These are phyloP conservation scores for Chloris gayana DNA, from an alignment of 176 grass and related monocot genomes.

Conservation along the genomic window DNA sequence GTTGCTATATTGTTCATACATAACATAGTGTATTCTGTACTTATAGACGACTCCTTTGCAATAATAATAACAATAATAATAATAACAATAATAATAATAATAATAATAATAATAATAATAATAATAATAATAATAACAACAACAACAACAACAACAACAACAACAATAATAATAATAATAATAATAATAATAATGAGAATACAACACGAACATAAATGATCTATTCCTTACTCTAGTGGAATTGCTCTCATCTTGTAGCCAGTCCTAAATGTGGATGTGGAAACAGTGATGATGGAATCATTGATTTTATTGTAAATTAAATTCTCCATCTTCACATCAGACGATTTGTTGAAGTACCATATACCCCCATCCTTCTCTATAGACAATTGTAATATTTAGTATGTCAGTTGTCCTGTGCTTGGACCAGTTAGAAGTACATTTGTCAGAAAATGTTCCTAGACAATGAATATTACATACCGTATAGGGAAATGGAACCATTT, in stretches of 20 bases:
- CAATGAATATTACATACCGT: no score
- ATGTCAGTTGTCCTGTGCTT: background rate
- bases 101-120: no score
- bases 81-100: no score
- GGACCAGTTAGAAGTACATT: no score
- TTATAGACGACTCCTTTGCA: background rate
- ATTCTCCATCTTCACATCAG: background rate
- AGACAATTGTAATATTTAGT: background rate
- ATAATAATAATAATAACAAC: no score
- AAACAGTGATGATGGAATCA: background rate
- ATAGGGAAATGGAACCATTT: background rate
- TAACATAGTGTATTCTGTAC: background rate
- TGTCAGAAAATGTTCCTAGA: no score
- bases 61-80: background rate
- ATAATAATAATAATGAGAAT: no score
- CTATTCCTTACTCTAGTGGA: background rate
- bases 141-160: no score
- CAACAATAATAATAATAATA: no score
- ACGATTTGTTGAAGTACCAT: background rate
- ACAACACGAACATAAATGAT: no score
- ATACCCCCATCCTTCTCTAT: background rate
- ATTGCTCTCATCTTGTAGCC: background rate
- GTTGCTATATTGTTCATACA: background rate
- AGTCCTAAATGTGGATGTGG: no score
- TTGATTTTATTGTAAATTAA: conserved; percentile 17